phyloP scores from a whole-genome alignment of 805 yeast genomes.

The Metschnikowia orientalis region DNA sequence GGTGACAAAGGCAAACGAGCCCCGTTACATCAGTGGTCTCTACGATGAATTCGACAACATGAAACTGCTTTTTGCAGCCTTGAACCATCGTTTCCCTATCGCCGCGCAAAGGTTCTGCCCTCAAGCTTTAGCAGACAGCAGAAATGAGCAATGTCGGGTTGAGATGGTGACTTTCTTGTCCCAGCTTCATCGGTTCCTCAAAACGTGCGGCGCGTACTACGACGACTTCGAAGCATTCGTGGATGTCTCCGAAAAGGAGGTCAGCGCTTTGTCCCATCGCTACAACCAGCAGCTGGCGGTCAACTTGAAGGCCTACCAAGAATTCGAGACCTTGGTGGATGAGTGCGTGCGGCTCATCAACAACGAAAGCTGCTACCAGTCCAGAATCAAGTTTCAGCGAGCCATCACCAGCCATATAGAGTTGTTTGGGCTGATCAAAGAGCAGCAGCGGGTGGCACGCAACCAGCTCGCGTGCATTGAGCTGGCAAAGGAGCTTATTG shows the following conservation, averaged over 20 bases:
- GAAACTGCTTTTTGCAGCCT: conserved; percentile 7
- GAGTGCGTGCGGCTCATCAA: conserved; percentile 11
- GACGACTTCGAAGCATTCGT: conserved; percentile 7
- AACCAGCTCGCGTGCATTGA: conserved; percentile 6
- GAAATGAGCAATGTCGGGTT: conserved; percentile 5
- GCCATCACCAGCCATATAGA: conserved; percentile 12
- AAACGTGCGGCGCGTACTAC: conserved; percentile 9
- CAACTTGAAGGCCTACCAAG: conserved; percentile 8
- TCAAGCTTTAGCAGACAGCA: conserved; percentile 5
- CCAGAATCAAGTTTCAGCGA: conserved; percentile 13
- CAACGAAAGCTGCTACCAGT: conserved; percentile 11
- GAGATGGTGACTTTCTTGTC: conserved; percentile 9
- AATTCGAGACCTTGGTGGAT: conserved; percentile 9
- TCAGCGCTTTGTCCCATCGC: conserved; percentile 2
- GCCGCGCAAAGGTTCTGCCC: background rate
- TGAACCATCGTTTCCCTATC: conserved; percentile 7
- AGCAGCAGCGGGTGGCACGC: conserved; percentile 4
- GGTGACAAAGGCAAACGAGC: conserved; percentile 1
- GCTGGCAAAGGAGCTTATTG: conserved; percentile 9
- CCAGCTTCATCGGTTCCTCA: conserved; percentile 8
- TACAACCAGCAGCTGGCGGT: conserved; percentile 4
- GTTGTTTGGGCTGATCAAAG: conserved; percentile 7
- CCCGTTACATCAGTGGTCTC: conserved; percentile 6
- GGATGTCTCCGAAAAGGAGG: conserved; percentile 5
- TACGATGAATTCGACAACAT: conserved; percentile 5